These are phyloP conservation scores for Pseudogymnoascus destructans DNA, from an alignment of 2,329 filamentous ascomycete genomes.

Conservation along the genomic window DNA sequence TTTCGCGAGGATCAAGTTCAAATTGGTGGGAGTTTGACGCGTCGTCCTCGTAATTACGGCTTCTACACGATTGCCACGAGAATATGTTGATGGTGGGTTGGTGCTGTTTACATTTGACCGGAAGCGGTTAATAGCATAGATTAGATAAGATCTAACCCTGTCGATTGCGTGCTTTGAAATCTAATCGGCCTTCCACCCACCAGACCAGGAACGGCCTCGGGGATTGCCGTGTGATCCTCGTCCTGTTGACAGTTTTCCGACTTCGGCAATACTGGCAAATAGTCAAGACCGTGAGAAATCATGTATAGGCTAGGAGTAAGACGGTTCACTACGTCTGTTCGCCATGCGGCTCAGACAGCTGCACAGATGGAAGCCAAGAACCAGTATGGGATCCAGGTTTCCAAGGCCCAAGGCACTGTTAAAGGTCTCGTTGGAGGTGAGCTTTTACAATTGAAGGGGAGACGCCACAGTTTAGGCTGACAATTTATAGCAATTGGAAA, in stretches of 20 bases:
- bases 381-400: slow-evolving; percentile 47
- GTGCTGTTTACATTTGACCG: slow-evolving; percentile 8
- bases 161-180: slow-evolving; percentile 6
- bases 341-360: slow-evolving; percentile 34
- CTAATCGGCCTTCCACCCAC: not conserved
- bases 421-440: slow-evolving; percentile 56
- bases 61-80: not conserved
- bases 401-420: slow-evolving; percentile 51
- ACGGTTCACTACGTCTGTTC: slow-evolving; percentile 41
- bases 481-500: slow-evolving; percentile 71
- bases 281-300: slow-evolving; percentile 5
- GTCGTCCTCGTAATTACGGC: slow-evolving; percentile 3
- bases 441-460: slow-evolving; percentile 6
- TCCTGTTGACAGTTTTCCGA: not conserved
- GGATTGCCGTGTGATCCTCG: not conserved
- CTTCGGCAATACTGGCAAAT: slow-evolving; percentile 1
- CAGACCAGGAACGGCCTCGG: not conserved
- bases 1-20: not conserved
- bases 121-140: not conserved
- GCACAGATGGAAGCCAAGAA: slow-evolving; percentile 36
- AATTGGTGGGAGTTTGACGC: not conserved
- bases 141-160: slow-evolving; percentile 5
- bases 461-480: slow-evolving; percentile 8
- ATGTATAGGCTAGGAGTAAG: slow-evolving; percentile 30
- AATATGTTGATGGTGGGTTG: slow-evolving; percentile 8